Evolutionary conservation across 2,329 filamentous ascomycete genomes (phyloP), one percentile per base, ranked within the genome.

Genomic region (Blastomyces gilchristii): DNA sequence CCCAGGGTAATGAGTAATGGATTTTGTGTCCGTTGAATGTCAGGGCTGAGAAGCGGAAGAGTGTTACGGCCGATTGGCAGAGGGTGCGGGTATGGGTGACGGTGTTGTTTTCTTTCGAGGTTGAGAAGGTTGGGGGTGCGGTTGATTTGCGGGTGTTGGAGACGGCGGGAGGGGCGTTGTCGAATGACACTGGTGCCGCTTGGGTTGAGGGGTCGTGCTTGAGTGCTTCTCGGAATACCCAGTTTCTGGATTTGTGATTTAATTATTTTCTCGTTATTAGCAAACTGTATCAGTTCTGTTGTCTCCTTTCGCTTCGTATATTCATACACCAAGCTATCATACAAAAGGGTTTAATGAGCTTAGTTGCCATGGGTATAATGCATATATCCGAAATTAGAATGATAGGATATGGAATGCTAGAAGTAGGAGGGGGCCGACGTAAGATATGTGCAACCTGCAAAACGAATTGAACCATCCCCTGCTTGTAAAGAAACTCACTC

Each of bases 11-110:
- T 28, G 76, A 76, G 62, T 79, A 78, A 63, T 78, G 77, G 63
- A 79, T 78, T 58, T 77, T 77, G 62, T 78, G 77, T 3, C 71
- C 74, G 58, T 79, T 79, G 64, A 78, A 78, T 0, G 76, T 79
- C 39, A 79, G 64, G 0, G 76, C 77, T 0, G 76, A 78, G 65
- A 79, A 76, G 1, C 77, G 73, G 67, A 78, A 78, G n/a, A 78
- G 71, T 0, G 74, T 76, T 8, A 74, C 73, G 9, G 74, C 69
- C 7, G 73, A 73, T 63, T 77, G 75, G 37, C 71, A 68, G 45
- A 76, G 69, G 9, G 73, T 73, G 47, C 73, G 70, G 4, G 70
- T 69, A 57, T 76, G 68, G 3, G 68, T 69, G 14, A 67, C 71
- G 3, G 65, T 68, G 54, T 57, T 57, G 37, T 34, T 25, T 47